These are phyloP conservation scores for Harrya chromipes DNA, from an alignment of 768 basidiomycete genomes.

Conservation along the genomic window DNA sequence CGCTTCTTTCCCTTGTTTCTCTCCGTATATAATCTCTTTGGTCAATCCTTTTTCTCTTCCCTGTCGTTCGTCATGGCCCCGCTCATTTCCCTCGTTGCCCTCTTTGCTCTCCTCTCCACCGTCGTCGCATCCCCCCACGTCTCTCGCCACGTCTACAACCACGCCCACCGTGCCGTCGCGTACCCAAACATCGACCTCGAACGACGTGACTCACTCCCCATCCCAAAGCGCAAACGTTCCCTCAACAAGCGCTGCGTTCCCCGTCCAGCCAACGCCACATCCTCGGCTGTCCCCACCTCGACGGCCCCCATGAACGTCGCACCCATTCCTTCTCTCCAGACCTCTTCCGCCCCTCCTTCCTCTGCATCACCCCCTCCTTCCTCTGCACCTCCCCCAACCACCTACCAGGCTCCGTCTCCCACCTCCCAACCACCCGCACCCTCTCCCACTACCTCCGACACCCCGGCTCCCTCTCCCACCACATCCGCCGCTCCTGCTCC, in stretches of 20 bases:
- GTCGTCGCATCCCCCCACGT: conserved; percentile 38
- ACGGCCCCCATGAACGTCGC: conserved; percentile 23
- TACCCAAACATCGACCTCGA: background rate
- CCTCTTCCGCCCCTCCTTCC: background rate
- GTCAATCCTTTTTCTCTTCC: conserved; percentile 13
- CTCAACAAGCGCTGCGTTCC: conserved; percentile 28
- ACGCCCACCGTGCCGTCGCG: conserved; percentile 18
- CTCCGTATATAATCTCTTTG: no score
- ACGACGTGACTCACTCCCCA: background rate
- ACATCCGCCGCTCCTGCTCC: background rate
- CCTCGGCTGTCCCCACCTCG: background rate
- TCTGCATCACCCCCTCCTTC: background rate
- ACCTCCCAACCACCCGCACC: background rate
- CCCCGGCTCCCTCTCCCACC: background rate
- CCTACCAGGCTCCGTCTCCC: background rate
- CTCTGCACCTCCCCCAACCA: background rate
- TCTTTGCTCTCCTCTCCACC: conserved; percentile 40
- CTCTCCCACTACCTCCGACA: background rate
- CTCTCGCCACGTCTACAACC: conserved; percentile 26
- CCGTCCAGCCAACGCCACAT: conserved; percentile 14
- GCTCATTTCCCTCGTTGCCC: conserved; percentile 41
- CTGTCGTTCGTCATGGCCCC: conserved; percentile 24
- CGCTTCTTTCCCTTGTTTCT: background rate
- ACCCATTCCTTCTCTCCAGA: background rate
- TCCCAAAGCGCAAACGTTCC: conserved; percentile 23